These are phyloP conservation scores for Xylaria intraflava DNA, from an alignment of 495 filamentous ascomycete genomes.

Conservation along the genomic window DNA sequence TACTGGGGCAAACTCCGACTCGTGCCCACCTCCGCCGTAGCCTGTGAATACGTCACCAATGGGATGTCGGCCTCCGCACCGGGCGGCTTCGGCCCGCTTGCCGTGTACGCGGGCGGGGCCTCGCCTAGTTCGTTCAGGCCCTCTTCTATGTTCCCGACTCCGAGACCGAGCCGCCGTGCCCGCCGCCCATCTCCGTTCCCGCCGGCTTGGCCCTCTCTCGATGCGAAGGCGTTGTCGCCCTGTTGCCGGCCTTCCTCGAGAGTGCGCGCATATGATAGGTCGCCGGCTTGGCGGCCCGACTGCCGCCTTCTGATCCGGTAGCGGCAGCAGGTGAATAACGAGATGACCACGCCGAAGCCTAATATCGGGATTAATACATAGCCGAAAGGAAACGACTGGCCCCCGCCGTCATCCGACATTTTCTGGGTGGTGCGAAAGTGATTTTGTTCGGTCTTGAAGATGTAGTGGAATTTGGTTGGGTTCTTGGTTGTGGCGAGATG, in stretches of 20 bases:
- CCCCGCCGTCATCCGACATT: neutral
- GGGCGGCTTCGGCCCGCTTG: slow-evolving; percentile 19
- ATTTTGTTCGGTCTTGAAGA: no score
- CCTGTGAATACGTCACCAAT: slow-evolving; percentile 4
- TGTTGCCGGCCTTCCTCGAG: slow-evolving; percentile 6
- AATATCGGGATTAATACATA: slow-evolving; percentile 25
- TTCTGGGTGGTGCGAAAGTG: neutral
- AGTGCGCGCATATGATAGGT: neutral
- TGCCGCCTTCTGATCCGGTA: slow-evolving; percentile 14
- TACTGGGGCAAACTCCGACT: slow-evolving; percentile 18
- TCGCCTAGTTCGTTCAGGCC: slow-evolving; percentile 54
- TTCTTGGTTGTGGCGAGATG: no score
- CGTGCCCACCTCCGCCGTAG: slow-evolving; percentile 12
- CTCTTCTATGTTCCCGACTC: slow-evolving; percentile 30
- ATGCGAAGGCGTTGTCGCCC: slow-evolving; percentile 4
- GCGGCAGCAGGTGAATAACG: slow-evolving; percentile 19
- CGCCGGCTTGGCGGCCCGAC: neutral
- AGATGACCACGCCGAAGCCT: slow-evolving; percentile 18
- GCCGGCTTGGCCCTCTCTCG: slow-evolving; percentile 1
- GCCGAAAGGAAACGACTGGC: slow-evolving; percentile 12
- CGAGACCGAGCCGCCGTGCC: slow-evolving; percentile 11
- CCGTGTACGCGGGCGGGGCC: slow-evolving; percentile 50
- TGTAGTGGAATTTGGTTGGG: no score
- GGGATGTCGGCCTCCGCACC: slow-evolving; percentile 20
- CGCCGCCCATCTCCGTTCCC: slow-evolving; percentile 9